A percentile compares a stretch with the other conserved stretches of the same genome.
These are phyloP conservation scores for Gynochthodes officinalis DNA, from an alignment of 257 asterid genomes.

Conservation along the genomic window DNA sequence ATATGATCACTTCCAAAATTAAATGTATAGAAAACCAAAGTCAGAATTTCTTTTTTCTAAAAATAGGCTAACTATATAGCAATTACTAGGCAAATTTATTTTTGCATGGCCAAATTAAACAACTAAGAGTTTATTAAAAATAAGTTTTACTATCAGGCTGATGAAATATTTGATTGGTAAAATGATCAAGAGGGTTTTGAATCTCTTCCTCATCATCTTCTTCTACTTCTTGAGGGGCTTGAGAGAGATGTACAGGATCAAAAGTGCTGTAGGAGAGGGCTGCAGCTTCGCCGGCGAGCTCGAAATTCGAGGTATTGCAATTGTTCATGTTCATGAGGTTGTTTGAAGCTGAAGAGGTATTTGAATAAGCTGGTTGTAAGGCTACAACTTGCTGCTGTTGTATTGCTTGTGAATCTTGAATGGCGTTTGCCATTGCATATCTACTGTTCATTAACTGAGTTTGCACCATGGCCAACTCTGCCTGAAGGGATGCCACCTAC, in stretches of 20 bases:
- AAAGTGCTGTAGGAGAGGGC: constrained; percentile 30
- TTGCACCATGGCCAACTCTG: constrained; percentile 72
- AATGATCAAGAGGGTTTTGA: constrained; percentile 40
- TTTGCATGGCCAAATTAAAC: too few species aligned
- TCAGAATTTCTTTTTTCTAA: neutral
- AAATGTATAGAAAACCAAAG: constrained; percentile 8
- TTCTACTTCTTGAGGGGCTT: constrained; percentile 26
- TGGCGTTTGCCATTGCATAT: constrained; percentile 53
- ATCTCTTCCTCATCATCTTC: constrained; percentile 60
- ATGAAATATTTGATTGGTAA: constrained; percentile 54
- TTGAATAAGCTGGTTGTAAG: constrained; percentile 62
- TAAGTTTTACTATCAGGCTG: constrained; percentile 14
- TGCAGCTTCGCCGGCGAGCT: constrained; percentile 28
- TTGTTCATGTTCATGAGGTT: constrained; percentile 40
- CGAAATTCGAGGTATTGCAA: constrained; percentile 30
- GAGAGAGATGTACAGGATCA: constrained; percentile 35
- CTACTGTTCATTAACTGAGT: constrained; percentile 64
- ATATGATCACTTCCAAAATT: too few species aligned
- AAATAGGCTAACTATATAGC: too few species aligned
- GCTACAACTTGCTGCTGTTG: constrained; percentile 25
- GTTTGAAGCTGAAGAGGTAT: constrained; percentile 64
- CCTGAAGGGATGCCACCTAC: constrained; percentile 77
- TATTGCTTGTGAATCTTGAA: constrained; percentile 35
- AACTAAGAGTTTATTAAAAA: neutral
- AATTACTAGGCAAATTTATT: too few species aligned